Percentiles rank a stretch among this genome's conserved stretches.
Conservation (phyloP, 2,329 filamentous ascomycete genomes). For the Penicillium sp. region DNA sequence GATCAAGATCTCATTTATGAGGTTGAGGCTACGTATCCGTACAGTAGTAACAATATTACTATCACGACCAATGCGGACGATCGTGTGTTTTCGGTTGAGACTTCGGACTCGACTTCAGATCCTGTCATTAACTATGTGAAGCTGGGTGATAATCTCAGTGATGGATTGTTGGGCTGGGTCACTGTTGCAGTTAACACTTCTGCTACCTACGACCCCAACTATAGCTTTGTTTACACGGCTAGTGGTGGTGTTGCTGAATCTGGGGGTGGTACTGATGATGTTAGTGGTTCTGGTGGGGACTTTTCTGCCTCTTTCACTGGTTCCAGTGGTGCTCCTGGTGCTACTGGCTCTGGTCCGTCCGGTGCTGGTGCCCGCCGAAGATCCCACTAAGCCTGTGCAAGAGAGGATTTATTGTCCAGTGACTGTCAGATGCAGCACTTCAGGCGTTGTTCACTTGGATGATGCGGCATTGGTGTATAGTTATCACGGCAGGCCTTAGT, state of each 20-base stretch:
- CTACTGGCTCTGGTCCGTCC: too few species aligned
- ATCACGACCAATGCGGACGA: conserved; percentile 44
- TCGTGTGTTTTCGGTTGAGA: conserved; percentile 46
- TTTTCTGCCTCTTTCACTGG: background rate
- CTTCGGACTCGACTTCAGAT: conserved; percentile 49
- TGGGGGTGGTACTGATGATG: background rate
- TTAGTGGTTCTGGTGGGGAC: background rate
- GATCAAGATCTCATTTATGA: conserved; percentile 54
- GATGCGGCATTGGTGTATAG: too few species aligned
- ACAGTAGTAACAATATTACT: conserved; percentile 22
- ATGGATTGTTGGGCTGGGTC: conserved; percentile 35
- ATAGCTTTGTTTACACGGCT: conserved; percentile 7
- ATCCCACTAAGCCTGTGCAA: too few species aligned
- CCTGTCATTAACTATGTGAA: conserved; percentile 57
- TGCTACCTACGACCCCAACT: conserved; percentile 8
- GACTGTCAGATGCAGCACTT: too few species aligned
- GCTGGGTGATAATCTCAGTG: conserved; percentile 51
- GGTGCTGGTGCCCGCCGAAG: too few species aligned
- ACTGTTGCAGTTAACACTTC: conserved; percentile 12
- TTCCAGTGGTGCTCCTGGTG: background rate
- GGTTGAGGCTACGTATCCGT: conserved; percentile 48
- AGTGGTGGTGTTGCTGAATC: conserved; percentile 11
- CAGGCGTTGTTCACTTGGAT: too few species aligned
- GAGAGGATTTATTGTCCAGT: too few species aligned
- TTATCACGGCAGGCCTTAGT: too few species aligned